These are phyloP conservation scores for Erodium moschatum DNA, from an alignment of 441 rosid genomes.

Conservation along the genomic window DNA sequence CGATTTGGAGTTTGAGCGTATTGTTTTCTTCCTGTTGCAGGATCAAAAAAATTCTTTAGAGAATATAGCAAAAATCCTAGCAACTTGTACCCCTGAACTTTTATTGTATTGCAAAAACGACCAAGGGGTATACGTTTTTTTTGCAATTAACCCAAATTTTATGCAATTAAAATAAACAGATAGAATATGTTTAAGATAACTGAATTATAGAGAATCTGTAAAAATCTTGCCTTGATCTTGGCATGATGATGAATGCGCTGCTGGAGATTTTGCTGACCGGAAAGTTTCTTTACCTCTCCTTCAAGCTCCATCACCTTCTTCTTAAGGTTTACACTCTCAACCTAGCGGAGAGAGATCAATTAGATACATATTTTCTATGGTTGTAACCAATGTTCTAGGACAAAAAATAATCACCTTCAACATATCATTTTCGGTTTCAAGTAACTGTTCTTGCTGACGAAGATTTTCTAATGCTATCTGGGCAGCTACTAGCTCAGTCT, in stretches of 20 bases:
- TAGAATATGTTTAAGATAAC: neutral
- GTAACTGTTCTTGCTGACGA: conserved; percentile 60
- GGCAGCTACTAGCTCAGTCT: conserved; percentile 61
- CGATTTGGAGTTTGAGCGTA: conserved; percentile 59
- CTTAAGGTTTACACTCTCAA: conserved; percentile 61
- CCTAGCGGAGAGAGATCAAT: conserved; percentile 28
- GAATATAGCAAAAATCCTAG: neutral
- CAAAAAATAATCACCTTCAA: conserved; percentile 43
- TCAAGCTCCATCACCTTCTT: conserved; percentile 64
- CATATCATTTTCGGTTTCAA: conserved; percentile 68
- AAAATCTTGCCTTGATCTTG: conserved; percentile 73
- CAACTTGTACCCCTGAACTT: too few species aligned
- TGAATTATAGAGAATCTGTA: neutral
- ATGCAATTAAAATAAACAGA: neutral
- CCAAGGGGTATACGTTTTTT: too few species aligned
- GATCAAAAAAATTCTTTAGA: conserved; percentile 13
- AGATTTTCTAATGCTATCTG: conserved; percentile 69
- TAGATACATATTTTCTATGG: neutral
- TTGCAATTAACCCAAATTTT: too few species aligned
- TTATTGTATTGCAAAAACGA: too few species aligned
- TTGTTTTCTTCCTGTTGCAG: conserved; percentile 85
- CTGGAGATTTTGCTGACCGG: conserved; percentile 86
- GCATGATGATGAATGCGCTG: conserved; percentile 92
- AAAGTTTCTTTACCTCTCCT: conserved; percentile 65
- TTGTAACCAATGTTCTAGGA: neutral